Evolutionary conservation across 192 early-diverging fungal species (phyloP).

Genomic region (Mortierella alpina): DNA sequence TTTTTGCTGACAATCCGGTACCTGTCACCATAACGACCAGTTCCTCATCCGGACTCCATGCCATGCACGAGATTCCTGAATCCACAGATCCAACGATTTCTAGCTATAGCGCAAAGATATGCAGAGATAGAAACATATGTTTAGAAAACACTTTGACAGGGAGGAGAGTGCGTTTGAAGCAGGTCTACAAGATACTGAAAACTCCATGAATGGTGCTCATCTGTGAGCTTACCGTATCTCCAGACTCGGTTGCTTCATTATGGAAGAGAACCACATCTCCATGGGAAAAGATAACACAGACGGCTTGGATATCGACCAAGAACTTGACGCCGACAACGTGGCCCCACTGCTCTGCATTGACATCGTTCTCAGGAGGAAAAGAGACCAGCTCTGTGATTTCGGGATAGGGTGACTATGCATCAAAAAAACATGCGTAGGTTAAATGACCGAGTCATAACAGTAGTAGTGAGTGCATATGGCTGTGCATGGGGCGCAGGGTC

Average conservation of each 20-base stretch:
- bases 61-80: conserved; percentile 74
- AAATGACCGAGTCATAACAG: neutral
- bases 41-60: conserved; percentile 93
- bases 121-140: neutral
- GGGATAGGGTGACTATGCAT: conserved; percentile 32
- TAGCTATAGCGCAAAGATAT: conserved; percentile 33
- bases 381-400: conserved; percentile 48
- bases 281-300: conserved; percentile 61
- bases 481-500: neutral
- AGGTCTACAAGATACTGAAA: no score
- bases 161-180: neutral
- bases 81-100: conserved; percentile 83
- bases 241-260: conserved; percentile 54
- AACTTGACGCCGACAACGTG: conserved; percentile 62
- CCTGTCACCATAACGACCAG: conserved; percentile 84
- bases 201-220: neutral
- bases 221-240: conserved; percentile 25
- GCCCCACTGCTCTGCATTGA: conserved; percentile 38
- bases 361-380: conserved; percentile 40
- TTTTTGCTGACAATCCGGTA: conserved; percentile 11
- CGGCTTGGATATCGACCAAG: conserved; percentile 64
- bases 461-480: neutral
- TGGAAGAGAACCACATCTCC: conserved; percentile 69
- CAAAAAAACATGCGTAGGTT: neutral
- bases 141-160: neutral